A percentile compares a stretch with the other conserved stretches of the same genome.
phyloP scores from a whole-genome alignment of 352 stramenopile species.

The Globisporangium mamillatum region DNA sequence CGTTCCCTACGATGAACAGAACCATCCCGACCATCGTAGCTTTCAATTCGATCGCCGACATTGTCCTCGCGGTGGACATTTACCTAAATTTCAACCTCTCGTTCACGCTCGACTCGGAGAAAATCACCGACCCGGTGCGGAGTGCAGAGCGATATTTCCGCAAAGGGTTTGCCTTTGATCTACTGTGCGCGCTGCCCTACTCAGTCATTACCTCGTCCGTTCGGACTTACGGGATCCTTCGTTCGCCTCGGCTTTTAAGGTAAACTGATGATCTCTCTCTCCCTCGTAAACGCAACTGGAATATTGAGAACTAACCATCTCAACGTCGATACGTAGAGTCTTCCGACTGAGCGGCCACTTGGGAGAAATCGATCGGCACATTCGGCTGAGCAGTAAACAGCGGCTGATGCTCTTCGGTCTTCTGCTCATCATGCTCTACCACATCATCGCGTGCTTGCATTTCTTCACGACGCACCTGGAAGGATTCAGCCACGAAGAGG shows the following conservation, averaged over 20 bases:
- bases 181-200: constrained; percentile 41
- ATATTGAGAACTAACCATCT: neutral
- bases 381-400: constrained; percentile 34
- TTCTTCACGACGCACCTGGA: constrained; percentile 30
- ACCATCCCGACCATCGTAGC: constrained; percentile 15
- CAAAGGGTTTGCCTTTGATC: constrained; percentile 32
- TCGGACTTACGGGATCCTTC: constrained; percentile 20
- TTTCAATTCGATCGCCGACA: constrained; percentile 29
- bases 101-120: constrained; percentile 43
- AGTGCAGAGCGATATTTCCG: constrained; percentile 38
- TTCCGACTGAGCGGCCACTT: constrained; percentile 23
- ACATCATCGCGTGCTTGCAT: constrained; percentile 43
- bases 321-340: constrained; percentile 9
- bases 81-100: constrained; percentile 56
- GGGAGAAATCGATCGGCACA: constrained; percentile 31
- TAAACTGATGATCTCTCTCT: neutral
- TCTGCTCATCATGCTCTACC: constrained; percentile 43
- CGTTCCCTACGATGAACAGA: constrained; percentile 31
- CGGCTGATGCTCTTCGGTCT: constrained; percentile 41
- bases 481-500: constrained; percentile 21
- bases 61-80: constrained; percentile 35
- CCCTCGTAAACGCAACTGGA: no score
- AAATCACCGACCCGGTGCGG: constrained; percentile 37
- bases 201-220: constrained; percentile 16
- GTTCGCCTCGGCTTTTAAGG: constrained; percentile 37